A percentile compares a stretch with the other conserved stretches of the same genome.
These are phyloP conservation scores for Leucaena leucocephala DNA, from an alignment of 306 rosid genomes.

Conservation along the genomic window DNA sequence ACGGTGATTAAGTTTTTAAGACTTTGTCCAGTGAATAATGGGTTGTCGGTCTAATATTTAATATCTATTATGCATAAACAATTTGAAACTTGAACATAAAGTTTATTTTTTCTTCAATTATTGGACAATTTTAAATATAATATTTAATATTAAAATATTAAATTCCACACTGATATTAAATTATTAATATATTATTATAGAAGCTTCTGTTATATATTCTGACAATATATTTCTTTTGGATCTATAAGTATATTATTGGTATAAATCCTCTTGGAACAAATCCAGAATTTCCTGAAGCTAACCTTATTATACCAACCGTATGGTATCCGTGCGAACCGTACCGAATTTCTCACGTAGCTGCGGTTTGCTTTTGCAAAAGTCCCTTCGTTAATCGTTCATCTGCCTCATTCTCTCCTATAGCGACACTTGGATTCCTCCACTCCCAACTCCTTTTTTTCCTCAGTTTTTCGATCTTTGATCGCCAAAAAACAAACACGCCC, in stretches of 20 bases:
- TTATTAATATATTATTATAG: too few species aligned
- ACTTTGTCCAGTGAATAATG: neutral
- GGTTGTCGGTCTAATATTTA: neutral
- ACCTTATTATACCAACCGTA: constrained; percentile 22
- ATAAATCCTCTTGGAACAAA: neutral
- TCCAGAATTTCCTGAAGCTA: neutral
- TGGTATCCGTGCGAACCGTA: constrained; percentile 47
- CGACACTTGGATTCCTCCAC: constrained; percentile 52
- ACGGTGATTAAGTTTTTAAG: neutral
- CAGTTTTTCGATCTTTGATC: neutral
- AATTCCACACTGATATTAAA: too few species aligned
- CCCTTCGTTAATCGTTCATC: constrained; percentile 32
- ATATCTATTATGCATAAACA: neutral
- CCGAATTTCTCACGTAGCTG: neutral
- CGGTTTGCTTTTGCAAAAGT: neutral
- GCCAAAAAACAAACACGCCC: neutral
- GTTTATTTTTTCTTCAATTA: too few species aligned
- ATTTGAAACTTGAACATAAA: neutral
- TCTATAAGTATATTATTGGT: neutral
- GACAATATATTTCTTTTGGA: neutral
- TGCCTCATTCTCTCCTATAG: constrained; percentile 41
- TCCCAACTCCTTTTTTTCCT: neutral
- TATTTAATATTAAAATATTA: too few species aligned
- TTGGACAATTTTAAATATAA: too few species aligned
- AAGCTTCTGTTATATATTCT: neutral